Evolutionary conservation across 352 stramenopile genomes (phyloP).

Genomic region (Phytophthora cactorum): DNA sequence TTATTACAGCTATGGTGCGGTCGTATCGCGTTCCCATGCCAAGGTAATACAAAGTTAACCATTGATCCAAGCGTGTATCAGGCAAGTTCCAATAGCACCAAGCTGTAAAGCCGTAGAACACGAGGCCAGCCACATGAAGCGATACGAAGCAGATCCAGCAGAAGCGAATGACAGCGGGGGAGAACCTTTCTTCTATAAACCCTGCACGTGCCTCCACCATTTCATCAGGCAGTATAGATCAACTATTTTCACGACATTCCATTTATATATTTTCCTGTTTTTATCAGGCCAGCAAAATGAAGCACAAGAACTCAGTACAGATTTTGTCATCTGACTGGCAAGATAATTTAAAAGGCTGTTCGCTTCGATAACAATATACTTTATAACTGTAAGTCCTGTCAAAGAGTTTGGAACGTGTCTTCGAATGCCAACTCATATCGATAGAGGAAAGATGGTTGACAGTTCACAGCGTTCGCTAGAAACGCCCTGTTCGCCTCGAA

Average conservation of each 20-base stretch:
- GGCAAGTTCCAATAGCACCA: conserved; percentile 33
- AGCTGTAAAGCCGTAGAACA: conserved; percentile 20
- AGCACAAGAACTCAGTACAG: no score
- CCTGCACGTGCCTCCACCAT: conserved; percentile 1
- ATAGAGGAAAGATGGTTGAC: conserved; percentile 24
- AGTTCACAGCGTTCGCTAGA: conserved; percentile 23
- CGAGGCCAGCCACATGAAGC: conserved; percentile 11
- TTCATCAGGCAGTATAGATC: not conserved
- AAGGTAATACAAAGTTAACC: conserved; percentile 15
- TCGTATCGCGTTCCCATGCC: conserved; percentile 18
- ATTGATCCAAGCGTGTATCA: conserved; percentile 20
- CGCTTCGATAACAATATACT: no score
- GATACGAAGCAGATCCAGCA: conserved; percentile 22
- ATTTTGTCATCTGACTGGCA: no score
- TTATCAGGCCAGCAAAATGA: not conserved
- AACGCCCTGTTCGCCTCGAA: conserved; percentile 16
- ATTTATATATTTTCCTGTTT: conserved; percentile 3
- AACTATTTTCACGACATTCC: not conserved
- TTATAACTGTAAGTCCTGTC: not conserved
- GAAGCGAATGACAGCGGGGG: conserved; percentile 4
- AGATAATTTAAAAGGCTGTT: no score
- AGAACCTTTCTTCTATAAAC: conserved; percentile 14
- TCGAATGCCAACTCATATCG: conserved; percentile 30
- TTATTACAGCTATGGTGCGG: conserved; percentile 9
- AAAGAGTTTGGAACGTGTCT: conserved; percentile 27